phyloP scores from a whole-genome alignment of 805 yeast species.

The Metschnikowia bowlesiae region DNA sequence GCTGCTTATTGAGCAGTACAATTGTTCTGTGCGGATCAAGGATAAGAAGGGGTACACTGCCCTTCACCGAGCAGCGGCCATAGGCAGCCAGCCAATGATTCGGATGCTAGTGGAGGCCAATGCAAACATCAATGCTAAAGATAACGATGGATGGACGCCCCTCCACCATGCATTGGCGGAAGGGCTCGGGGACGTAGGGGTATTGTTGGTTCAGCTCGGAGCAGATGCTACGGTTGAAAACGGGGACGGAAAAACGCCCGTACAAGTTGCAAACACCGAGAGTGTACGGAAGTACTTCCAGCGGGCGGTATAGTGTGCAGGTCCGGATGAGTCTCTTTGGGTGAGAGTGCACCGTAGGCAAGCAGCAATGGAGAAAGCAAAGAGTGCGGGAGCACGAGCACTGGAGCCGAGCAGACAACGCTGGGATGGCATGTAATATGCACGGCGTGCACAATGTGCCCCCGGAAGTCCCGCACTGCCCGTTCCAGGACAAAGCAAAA shows the following conservation, averaged over 20 bases:
- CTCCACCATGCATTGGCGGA: constrained; percentile 88
- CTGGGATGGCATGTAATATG: neutral
- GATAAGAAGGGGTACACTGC: constrained; percentile 67
- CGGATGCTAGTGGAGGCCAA: constrained; percentile 48
- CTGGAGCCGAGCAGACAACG: neutral
- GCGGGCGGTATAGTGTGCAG: neutral
- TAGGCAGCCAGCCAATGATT: constrained; percentile 60
- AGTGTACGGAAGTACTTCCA: constrained; percentile 21
- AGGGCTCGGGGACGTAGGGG: constrained; percentile 77
- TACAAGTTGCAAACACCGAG: constrained; percentile 33
- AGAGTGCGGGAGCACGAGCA: neutral
- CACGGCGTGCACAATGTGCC: constrained; percentile 10
- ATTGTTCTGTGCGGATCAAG: constrained; percentile 59
- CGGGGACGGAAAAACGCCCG: constrained; percentile 45
- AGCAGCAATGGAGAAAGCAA: neutral
- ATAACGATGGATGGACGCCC: constrained; percentile 76
- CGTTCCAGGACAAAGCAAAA: constrained; percentile 18
- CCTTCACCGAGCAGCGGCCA: constrained; percentile 78
- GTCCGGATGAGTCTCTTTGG: neutral
- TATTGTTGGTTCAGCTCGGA: constrained; percentile 55
- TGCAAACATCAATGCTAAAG: constrained; percentile 66
- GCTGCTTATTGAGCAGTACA: constrained; percentile 50
- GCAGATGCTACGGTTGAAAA: constrained; percentile 55
- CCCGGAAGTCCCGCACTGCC: constrained; percentile 12
- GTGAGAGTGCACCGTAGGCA: neutral